Evolutionary conservation across 257 asterid genomes (phyloP).

Genomic region (Rauvolfia tetraphylla): DNA sequence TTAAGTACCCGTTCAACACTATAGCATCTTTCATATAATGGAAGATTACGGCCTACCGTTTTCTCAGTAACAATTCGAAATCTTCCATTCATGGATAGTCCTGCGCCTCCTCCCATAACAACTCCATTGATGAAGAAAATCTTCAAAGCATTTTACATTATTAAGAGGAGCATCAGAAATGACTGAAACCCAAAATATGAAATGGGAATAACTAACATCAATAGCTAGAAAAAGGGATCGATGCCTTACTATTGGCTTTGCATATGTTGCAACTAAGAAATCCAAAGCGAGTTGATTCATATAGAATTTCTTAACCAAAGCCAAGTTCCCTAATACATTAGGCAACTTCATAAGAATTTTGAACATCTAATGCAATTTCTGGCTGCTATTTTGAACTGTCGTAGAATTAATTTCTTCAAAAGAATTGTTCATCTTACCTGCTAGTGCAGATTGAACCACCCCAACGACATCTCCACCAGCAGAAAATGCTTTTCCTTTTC

Average conservation of each 20-base stretch:
- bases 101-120: constrained; percentile 29
- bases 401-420: neutral
- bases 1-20: too few species aligned
- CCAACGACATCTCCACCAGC: constrained; percentile 20
- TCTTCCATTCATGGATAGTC: constrained; percentile 19
- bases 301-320: neutral
- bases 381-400: neutral
- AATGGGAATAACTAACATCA: neutral
- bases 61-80: constrained; percentile 17
- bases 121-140: constrained; percentile 15
- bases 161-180: neutral
- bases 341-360: neutral
- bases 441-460: neutral
- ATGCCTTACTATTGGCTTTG: constrained; percentile 16
- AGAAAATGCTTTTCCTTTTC: constrained; percentile 25
- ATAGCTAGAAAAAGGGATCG: neutral
- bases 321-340: constrained; percentile 4
- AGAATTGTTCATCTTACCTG: too few species aligned
- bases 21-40: too few species aligned
- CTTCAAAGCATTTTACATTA: neutral
- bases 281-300: constrained; percentile 15
- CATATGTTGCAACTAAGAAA: constrained; percentile 16
- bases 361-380: neutral
- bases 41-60: neutral
- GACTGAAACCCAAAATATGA: neutral